Evolutionary conservation across 2,329 filamentous ascomycete species (phyloP), one percentile per base, ranked within the genome.

Genomic region (Penicillium psychrosexuale): DNA sequence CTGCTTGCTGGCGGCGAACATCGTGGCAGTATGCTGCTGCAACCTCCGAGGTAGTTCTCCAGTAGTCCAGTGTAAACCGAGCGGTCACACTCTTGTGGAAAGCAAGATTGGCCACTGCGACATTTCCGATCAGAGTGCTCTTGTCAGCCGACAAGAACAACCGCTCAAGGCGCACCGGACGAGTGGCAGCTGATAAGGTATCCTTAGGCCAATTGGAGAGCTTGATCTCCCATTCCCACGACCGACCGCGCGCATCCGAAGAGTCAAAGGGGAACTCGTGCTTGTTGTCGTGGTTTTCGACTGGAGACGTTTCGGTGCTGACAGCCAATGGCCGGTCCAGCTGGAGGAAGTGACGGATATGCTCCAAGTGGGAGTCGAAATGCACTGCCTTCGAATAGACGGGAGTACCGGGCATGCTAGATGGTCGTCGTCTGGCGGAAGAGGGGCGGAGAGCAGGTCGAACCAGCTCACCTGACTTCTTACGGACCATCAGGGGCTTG

Each of bases 311-410:
- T 15, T 91, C 88, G 49, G 92, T 92, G 72, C 93, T 97, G 70
- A 99, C 94, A 47, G 94, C 94, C n/a, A 96, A 86, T 2, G 94
- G 94, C 53, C 90, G 85, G 69, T 99, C 94, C 7, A 97, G 87
- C 70, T 97, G 91, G 22, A 97, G 79, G 73, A 99, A 99, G 71
- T 97, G 94, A 31, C 94, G 85, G 37, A 97, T 93, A 66, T 97
- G 93, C 75, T 97, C 94, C 37, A 97, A 84, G 69, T 96, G 90
- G 27, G 93, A 90, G 75, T 97, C 94, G 70, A 99, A 99, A 75
- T 99, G 94, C n/a, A 99, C 94, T 12, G 90, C 91, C 74, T 99
- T 99, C 63, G 88, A 89, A 70, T 93, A 97, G 8, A 93, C 94
- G 0, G 94, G 94, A 0, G 94, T 99, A 51, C 94, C 94, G 8